These are phyloP conservation scores for Ganoderma lucidum DNA, from an alignment of 1,284 basidiomycete genomes.

Conservation along the genomic window DNA sequence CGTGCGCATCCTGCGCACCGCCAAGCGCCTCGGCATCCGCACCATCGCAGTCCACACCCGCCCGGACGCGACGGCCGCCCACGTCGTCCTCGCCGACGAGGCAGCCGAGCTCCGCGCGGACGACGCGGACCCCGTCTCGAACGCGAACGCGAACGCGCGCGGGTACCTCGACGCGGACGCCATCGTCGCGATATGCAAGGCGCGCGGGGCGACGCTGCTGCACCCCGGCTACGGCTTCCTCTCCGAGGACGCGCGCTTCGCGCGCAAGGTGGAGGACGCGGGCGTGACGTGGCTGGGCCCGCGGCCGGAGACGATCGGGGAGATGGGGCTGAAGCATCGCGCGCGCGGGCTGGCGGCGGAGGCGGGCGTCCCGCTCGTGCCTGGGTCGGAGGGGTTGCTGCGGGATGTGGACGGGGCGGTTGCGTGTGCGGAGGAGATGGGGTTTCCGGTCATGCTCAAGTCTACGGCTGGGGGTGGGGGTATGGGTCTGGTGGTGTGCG, in stretches of 20 bases:
- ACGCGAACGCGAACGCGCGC: constrained; percentile 30
- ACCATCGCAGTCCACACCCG: constrained; percentile 64
- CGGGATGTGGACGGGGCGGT: constrained; percentile 53
- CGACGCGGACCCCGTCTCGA: constrained; percentile 24
- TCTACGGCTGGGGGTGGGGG: constrained; percentile 78
- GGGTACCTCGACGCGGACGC: constrained; percentile 47
- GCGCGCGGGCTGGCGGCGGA: constrained; percentile 58
- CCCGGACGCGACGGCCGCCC: constrained; percentile 60
- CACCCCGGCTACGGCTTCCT: too few relatives aligned
- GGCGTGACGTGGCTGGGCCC: too few relatives aligned
- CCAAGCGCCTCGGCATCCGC: constrained; percentile 48
- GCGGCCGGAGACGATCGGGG: too few relatives aligned
- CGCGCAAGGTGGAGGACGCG: too few relatives aligned
- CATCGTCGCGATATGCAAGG: constrained; percentile 27
- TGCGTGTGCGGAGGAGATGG: constrained; percentile 51
- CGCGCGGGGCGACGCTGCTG: neutral
- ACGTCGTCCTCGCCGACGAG: constrained; percentile 61
- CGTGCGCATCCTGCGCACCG: constrained; percentile 61
- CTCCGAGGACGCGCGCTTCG: too few relatives aligned
- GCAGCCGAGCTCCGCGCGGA: constrained; percentile 47
- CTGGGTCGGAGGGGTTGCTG: constrained; percentile 61
- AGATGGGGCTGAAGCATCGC: constrained; percentile 26
- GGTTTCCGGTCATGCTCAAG: constrained; percentile 75
- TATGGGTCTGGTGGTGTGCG: constrained; percentile 71
- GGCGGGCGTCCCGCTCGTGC: constrained; percentile 62